These are phyloP conservation scores for Pestalotiopsis sp. DNA, from an alignment of 2,329 filamentous ascomycete species.

Conservation along the genomic window DNA sequence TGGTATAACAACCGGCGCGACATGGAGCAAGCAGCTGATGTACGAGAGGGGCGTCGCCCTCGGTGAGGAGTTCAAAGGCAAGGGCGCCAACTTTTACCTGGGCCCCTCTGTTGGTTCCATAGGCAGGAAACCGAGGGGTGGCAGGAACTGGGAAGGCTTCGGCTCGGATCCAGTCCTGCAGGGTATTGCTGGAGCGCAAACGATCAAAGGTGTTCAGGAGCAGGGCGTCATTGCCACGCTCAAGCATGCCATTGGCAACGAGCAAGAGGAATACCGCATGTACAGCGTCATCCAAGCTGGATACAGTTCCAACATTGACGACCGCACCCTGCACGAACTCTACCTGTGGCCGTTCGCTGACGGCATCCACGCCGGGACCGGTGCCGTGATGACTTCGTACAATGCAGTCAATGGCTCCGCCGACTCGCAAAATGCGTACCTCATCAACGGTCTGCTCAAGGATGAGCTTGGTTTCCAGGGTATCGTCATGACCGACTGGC, in stretches of 20 bases:
- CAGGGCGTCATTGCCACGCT: slow-evolving; percentile 58
- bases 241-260: slow-evolving; percentile 61
- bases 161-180: slow-evolving; percentile 70
- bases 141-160: slow-evolving; percentile 77
- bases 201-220: slow-evolving; percentile 58
- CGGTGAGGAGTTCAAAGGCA: slow-evolving; percentile 72
- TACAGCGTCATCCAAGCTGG: slow-evolving; percentile 53
- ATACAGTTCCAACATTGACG: slow-evolving; percentile 64
- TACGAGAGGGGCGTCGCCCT: slow-evolving; percentile 69
- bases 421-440: slow-evolving; percentile 68
- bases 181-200: slow-evolving; percentile 50
- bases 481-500: slow-evolving; percentile 72
- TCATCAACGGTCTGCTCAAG: slow-evolving; percentile 71
- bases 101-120: slow-evolving; percentile 73
- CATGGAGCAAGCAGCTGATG: slow-evolving; percentile 74
- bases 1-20: slow-evolving; percentile 76
- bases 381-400: slow-evolving; percentile 82
- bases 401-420: slow-evolving; percentile 71
- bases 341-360: slow-evolving; percentile 83
- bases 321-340: slow-evolving; percentile 62
- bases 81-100: slow-evolving; percentile 72
- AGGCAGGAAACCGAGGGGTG: slow-evolving; percentile 72
- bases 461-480: slow-evolving; percentile 76
- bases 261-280: slow-evolving; percentile 56
- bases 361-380: slow-evolving; percentile 75